Evolutionary conservation across 805 yeast species (phyloP).

Genomic region (Hanseniaspora jakobsenii): DNA sequence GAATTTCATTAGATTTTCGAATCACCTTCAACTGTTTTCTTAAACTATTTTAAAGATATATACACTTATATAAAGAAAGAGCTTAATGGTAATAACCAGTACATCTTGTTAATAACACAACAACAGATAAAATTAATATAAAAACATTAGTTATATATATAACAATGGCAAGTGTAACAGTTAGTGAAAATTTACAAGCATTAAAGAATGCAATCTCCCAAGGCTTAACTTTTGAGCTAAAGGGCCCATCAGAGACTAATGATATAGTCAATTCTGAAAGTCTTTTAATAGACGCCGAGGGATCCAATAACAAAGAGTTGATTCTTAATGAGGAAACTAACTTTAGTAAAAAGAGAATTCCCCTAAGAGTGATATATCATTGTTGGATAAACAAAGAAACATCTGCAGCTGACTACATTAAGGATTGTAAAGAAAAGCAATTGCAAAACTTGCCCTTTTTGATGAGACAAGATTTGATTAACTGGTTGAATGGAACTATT

Average conservation of each 20-base stretch:
- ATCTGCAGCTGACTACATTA: slow-evolving; percentile 69
- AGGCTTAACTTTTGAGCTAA: slow-evolving; percentile 14
- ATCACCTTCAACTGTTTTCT: too few species aligned
- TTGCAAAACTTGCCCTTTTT: slow-evolving; percentile 66
- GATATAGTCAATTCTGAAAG: slow-evolving; percentile 31
- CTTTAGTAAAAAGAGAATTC: slow-evolving; percentile 41
- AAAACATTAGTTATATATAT: too few species aligned
- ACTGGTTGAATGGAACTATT: slow-evolving; percentile 66
- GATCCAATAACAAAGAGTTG: slow-evolving; percentile 17
- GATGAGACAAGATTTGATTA: slow-evolving; percentile 71
- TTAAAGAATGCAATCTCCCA: slow-evolving; percentile 7
- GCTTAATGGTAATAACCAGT: too few species aligned
- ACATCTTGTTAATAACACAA: too few species aligned
- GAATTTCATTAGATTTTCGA: too few species aligned
- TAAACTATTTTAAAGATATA: too few species aligned
- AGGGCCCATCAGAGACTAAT: slow-evolving; percentile 23
- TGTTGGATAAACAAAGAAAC: slow-evolving; percentile 69
- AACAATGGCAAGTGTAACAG: slow-evolving; percentile 1
- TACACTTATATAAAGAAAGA: too few species aligned
- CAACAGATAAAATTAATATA: too few species aligned
- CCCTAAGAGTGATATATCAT: slow-evolving; percentile 52
- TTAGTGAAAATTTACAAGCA: slow-evolving; percentile 1
- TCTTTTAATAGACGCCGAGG: too few species aligned
- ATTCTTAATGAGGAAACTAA: slow-evolving; percentile 20
- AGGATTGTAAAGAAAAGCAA: slow-evolving; percentile 51